Evolutionary conservation across 2,329 filamentous ascomycete genomes (phyloP).

Genomic region (Metarhizium humberi): DNA sequence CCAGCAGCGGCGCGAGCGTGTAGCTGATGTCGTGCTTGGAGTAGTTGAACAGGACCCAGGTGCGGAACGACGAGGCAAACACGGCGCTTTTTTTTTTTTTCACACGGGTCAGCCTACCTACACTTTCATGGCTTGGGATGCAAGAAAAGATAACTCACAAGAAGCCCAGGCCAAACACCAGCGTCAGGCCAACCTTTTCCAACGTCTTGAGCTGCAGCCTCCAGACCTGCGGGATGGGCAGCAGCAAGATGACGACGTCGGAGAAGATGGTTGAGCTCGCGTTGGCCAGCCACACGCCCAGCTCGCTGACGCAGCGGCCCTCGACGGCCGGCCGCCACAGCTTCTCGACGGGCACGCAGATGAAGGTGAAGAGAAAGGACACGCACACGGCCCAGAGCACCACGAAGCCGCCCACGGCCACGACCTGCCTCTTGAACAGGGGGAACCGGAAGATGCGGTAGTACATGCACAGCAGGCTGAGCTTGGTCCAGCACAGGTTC

Average conservation of each 20-base stretch:
- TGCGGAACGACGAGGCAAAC: slow-evolving; percentile 40
- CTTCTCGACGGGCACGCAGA: slow-evolving; percentile 38
- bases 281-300: slow-evolving; percentile 38
- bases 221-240: slow-evolving; percentile 35
- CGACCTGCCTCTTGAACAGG: slow-evolving; percentile 29
- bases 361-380: slow-evolving; percentile 39
- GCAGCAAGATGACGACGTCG: slow-evolving; percentile 31
- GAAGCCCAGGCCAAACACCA: slow-evolving; percentile 35
- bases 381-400: slow-evolving; percentile 35
- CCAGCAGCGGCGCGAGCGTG: slow-evolving; percentile 26
- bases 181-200: slow-evolving; percentile 31
- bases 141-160: slow-evolving; percentile 22
- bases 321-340: slow-evolving; percentile 33
- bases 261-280: slow-evolving; percentile 34
- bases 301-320: slow-evolving; percentile 36
- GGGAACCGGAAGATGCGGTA: slow-evolving; percentile 37
- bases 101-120: background rate
- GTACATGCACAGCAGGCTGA: slow-evolving; percentile 40
- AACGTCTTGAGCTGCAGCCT: slow-evolving; percentile 27
- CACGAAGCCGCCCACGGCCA: slow-evolving; percentile 29
- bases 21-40: slow-evolving; percentile 29
- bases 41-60: slow-evolving; percentile 36
- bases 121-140: background rate
- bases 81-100: slow-evolving; percentile 25
- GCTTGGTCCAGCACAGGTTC: slow-evolving; percentile 36